phyloP scores from a whole-genome alignment of 2,329 filamentous ascomycete genomes.

The Ceratocystis lukuohia region DNA sequence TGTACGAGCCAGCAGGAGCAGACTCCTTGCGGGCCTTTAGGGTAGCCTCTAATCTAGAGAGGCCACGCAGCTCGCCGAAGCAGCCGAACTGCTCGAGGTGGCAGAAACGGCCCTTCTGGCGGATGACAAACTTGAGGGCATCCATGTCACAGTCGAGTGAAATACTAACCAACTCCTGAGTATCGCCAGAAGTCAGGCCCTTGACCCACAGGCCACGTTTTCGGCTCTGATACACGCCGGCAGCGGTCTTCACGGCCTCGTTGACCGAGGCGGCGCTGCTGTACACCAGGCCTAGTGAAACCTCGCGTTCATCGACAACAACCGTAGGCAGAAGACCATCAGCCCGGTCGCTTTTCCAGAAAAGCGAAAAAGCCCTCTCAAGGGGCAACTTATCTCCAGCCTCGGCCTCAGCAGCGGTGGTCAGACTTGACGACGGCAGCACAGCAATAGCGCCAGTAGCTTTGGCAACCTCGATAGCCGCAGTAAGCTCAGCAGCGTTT shows the following conservation, averaged over 20 bases:
- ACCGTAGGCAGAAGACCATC: slow-evolving; percentile 82
- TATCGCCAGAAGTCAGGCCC: slow-evolving; percentile 85
- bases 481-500: slow-evolving; percentile 27
- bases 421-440: slow-evolving; percentile 56
- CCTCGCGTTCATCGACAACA: slow-evolving; percentile 76
- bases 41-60: slow-evolving; percentile 77
- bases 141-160: slow-evolving; percentile 89
- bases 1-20: slow-evolving; percentile 84
- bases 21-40: slow-evolving; percentile 67
- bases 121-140: slow-evolving; percentile 78
- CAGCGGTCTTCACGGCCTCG: slow-evolving; percentile 65
- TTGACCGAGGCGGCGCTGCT: slow-evolving; percentile 82
- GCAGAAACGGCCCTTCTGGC: slow-evolving; percentile 85
- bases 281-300: slow-evolving; percentile 81
- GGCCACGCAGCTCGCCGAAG: slow-evolving; percentile 71
- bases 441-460: slow-evolving; percentile 53
- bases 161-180: slow-evolving; percentile 74
- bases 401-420: slow-evolving; percentile 49
- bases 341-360: slow-evolving; percentile 65
- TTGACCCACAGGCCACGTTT: slow-evolving; percentile 96
- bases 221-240: slow-evolving; percentile 86
- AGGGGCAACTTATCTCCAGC: slow-evolving; percentile 45
- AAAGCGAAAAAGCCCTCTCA: slow-evolving; percentile 56
- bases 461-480: slow-evolving; percentile 34
- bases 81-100: slow-evolving; percentile 86